Evolutionary conservation across 2,329 filamentous ascomycete species (phyloP).

Genomic region (Pseudocercospora musae): DNA sequence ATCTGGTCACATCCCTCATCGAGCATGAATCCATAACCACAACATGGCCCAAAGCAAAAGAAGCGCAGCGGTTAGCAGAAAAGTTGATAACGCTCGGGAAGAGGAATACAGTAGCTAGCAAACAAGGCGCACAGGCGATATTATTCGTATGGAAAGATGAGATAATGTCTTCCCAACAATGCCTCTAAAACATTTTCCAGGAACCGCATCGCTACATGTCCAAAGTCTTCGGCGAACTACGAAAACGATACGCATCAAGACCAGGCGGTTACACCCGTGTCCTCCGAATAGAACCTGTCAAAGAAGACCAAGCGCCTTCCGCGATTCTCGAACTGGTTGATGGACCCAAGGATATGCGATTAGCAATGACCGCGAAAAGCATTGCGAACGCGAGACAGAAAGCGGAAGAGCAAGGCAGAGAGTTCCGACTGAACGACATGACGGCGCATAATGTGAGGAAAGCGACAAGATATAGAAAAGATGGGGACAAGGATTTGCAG

Average conservation of each 20-base stretch:
- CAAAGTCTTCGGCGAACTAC: conserved; percentile 83
- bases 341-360: conserved; percentile 88
- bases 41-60: conserved; percentile 95
- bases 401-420: conserved; percentile 40
- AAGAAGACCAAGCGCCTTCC: conserved; percentile 80
- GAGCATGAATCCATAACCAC: conserved; percentile 90
- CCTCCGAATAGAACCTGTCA: conserved; percentile 83
- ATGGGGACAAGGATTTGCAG: conserved; percentile 67
- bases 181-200: background rate
- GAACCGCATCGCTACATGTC: conserved; percentile 50
- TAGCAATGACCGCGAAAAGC: conserved; percentile 86
- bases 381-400: conserved; percentile 55
- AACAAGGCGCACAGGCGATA: conserved; percentile 67
- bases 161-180: background rate
- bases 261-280: conserved; percentile 95
- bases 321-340: conserved; percentile 95
- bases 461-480: conserved; percentile 70
- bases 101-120: conserved; percentile 80
- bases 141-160: conserved; percentile 64
- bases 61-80: conserved; percentile 88
- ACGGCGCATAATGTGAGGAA: conserved; percentile 78
- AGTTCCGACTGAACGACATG: conserved; percentile 62
- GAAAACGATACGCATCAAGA: conserved; percentile 71
- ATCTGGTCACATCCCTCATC: conserved; percentile 92
- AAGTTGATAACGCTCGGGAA: conserved; percentile 93